Evolutionary conservation across 495 filamentous ascomycete genomes (phyloP), one percentile per base, ranked within the genome.

Genomic region (Chaetomidium leptoderma): DNA sequence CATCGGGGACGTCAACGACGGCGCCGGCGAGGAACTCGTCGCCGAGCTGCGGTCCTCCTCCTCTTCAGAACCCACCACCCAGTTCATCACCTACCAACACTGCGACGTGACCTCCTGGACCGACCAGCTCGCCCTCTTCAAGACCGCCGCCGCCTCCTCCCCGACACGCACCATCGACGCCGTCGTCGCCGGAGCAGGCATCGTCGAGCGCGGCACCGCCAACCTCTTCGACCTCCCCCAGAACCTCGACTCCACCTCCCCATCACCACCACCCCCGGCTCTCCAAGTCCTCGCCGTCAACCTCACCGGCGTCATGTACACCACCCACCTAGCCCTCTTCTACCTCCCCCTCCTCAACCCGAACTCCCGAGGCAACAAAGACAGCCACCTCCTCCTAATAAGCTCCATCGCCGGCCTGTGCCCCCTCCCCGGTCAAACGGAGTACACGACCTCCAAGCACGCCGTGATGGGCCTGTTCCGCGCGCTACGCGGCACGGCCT

Each of bases 101-200:
- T 81, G 78, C 69, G 77, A 80, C 63, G 72, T 81, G 6, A 75
- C 75, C 21, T 59, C 69, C 44, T 88, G 83, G 81, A 55, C 78
- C 37, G 80, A 78, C 40, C 86, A 88, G 58, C 76, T 83, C 40
- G 60, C 76, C 23, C 76, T 86, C 51, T 90, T 89, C 73, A 75
- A 77, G 14, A 53, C 62, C 42, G 77, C 81, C n/a, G 66, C 75
- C n/a, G 48, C 68, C 36, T 66, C 72, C 19, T 84, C 81, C 35
- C 83, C 83, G 1, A 70, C 80, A 35, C 76, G 78, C 9, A 64
- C 71, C 2, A 74, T 90, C 55, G 81, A 89, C 66, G 75, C 76
- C 27, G 81, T 89, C 0, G 78, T 89, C 52, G 83, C 85, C 46
- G 88, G 85, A 64, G 87, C 87, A 5, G 87, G 86, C 29, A 81